Base-by-base conservation (phyloP, 805 yeast species). In the Candida ipomoeae region DNA sequence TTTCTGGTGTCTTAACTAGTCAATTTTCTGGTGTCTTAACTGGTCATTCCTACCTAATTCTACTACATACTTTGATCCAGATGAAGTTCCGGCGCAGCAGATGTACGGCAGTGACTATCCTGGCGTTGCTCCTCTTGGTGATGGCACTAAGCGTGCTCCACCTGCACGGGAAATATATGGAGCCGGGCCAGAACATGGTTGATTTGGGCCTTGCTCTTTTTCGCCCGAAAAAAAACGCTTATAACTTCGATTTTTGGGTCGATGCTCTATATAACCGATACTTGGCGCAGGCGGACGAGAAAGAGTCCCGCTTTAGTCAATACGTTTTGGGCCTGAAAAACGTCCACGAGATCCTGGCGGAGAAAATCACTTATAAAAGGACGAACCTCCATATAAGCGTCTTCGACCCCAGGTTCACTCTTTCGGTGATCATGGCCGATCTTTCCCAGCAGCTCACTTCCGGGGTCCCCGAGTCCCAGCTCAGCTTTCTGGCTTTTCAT, bases 321-420 rank as follows among this genome's bases (percentile, higher is more conserved):
- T 42, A 42, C 21, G 13, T 15, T 7, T 20, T 42, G 36, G 45
- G 45, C 29, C 42, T 34, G 39, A 29, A 40, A 15, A 37, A 46
- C 17, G n/a, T 50, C n/a, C 45, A 21, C 13, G 42, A 40, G 1
- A 8, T 41, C 11, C 33, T 42, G 45, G 10, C 37, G 5, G 45
- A 40, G 21, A 15, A 26, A n/a, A 40, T 40, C 34, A 15, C 45
- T 13, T 37, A 15, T 10, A 14, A 7, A 13, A 41, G 6, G 17
- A 3, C 6, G 18, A 20, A 49, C 37, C 51, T 53, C 15, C 55
- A 48, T 23, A 18, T 50, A 20, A 23, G 17, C 36, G 58, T 57
- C 2, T 51, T 49, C 37, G 65, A 61, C 38, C 62, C 65, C 13
- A 52, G 64, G n/a, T 43, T 56, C 42, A 61, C 66, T 5, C 46